Base-by-base conservation (phyloP, 106 monocot species). In the Dioscorea zingiberensis region DNA sequence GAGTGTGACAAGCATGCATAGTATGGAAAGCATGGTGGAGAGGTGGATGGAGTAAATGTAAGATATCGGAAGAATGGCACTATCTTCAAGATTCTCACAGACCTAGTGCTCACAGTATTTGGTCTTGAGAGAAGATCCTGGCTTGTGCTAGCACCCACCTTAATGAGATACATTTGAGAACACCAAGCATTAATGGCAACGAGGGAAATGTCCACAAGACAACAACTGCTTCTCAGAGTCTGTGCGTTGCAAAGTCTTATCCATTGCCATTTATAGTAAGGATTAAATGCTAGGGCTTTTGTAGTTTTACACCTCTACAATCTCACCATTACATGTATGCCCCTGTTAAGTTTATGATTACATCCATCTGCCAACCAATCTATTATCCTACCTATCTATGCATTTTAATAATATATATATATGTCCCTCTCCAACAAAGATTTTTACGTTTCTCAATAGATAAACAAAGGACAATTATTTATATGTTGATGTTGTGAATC, bases 81-180 rank as follows among this genome's bases (percentile, higher is more conserved):
- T 23, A 56, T 56, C 12, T 22, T 23, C 56, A 56, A 56, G 56
- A 23, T 56, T 56, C 56, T 56, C 56, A 56, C n/a, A 56, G 22
- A 19, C 56, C 56, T 23, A 56, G 56, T 56, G 56, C 23, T 56
- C 21, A 21, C 12, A 12, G 8, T 12, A 21, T 56, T 56, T 23
- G 22, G n/a, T 25, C 2, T 22, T 56, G 23, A 19, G 11, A 11
- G 7, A 22, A 9, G 56, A 22, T 24, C 6, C 8, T 56, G 56
- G 11, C 11, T 56, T 51, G 51, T 51, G 15, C 18, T 51, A 13
- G 51, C 51, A 51, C 51, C 15, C 8, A 51, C 15, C 0, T 8
- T 51, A 18, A 51, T 51, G 51, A 51, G 8, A 51, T 51, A 18
- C 4, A 19, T 51, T 56, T 22, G 56, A 4, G 6, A 24, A 56